phyloP scores from a whole-genome alignment of 208 protist genomes.

The Leishmania amazonensis region DNA sequence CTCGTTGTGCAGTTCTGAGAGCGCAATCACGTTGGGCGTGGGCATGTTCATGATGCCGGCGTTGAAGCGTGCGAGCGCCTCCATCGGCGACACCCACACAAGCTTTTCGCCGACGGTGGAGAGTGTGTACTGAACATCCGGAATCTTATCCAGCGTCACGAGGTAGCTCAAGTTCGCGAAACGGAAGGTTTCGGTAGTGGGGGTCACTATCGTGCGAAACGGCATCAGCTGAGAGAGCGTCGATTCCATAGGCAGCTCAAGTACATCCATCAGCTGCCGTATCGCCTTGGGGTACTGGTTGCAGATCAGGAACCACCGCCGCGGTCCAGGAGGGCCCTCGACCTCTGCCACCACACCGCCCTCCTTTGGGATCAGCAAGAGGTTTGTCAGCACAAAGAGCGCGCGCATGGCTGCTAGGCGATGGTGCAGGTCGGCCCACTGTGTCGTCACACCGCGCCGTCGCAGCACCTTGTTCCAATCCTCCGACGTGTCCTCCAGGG shows the following conservation, averaged over 20 bases:
- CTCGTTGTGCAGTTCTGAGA: slow-evolving; percentile 87
- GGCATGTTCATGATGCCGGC: slow-evolving; percentile 92
- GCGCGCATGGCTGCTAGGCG: slow-evolving; percentile 79
- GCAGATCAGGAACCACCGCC: slow-evolving; percentile 78
- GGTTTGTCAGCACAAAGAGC: slow-evolving; percentile 71
- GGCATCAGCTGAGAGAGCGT: slow-evolving; percentile 66
- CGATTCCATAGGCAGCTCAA: slow-evolving; percentile 88
- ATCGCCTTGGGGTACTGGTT: slow-evolving; percentile 66
- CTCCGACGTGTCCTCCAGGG: slow-evolving; percentile 68
- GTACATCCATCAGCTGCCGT: slow-evolving; percentile 75
- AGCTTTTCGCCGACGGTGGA: slow-evolving; percentile 71
- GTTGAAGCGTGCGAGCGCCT: slow-evolving; percentile 90
- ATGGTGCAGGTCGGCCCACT: slow-evolving; percentile 68
- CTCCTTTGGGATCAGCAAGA: slow-evolving; percentile 83
- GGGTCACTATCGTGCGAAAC: slow-evolving; percentile 79
- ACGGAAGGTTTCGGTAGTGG: slow-evolving; percentile 82
- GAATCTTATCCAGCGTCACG: slow-evolving; percentile 74
- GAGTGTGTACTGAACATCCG: slow-evolving; percentile 81
- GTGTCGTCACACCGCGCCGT: slow-evolving; percentile 70
- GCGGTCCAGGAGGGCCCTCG: slow-evolving; percentile 82
- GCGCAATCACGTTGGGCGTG: slow-evolving; percentile 77
- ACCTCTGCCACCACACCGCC: slow-evolving; percentile 85
- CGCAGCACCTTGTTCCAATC: slow-evolving; percentile 78
- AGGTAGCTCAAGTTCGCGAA: slow-evolving; percentile 83
- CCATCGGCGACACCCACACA: slow-evolving; percentile 90